These are phyloP conservation scores for Coccomyxa sp. DNA, from an alignment of 139 green algal genomes.

Conservation along the genomic window DNA sequence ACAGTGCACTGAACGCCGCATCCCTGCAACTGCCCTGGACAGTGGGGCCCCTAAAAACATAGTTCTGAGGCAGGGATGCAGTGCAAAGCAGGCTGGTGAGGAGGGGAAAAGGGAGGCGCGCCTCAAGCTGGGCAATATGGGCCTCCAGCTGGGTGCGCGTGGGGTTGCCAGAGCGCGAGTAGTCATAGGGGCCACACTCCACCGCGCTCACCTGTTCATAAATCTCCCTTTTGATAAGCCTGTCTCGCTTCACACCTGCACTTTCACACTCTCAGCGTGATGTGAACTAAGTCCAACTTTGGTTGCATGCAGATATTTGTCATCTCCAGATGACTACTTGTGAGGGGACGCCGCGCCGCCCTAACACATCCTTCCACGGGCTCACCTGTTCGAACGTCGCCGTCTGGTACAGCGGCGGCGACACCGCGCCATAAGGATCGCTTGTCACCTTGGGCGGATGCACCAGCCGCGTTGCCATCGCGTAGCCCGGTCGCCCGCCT, in stretches of 20 bases:
- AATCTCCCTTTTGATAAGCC: constrained; percentile 27
- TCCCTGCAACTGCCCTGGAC: not conserved
- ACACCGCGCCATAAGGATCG: constrained; percentile 79
- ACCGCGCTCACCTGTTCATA: constrained; percentile 54
- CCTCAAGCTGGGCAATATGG: constrained; percentile 84
- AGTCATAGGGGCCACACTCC: constrained; percentile 89
- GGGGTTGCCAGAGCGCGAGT: constrained; percentile 95
- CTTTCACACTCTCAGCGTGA: not conserved
- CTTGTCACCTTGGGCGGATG: constrained; percentile 28
- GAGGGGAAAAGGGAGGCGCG: not conserved
- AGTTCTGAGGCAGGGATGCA: not conserved
- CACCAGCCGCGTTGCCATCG: constrained; percentile 37
- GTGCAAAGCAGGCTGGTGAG: no score
- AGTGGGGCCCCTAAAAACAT: not conserved
- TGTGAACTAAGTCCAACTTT: not conserved
- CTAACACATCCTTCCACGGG: not conserved
- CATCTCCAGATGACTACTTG: no score
- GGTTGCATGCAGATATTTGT: no score
- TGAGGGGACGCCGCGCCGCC: no score
- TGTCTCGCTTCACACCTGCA: constrained; percentile 22
- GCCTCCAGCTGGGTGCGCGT: constrained; percentile 71
- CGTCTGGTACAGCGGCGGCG: constrained; percentile 94
- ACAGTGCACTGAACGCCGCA: no score
- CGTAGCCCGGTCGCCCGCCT: no score
- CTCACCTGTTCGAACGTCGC: constrained; percentile 74